Conservation (phyloP, 192 early-diverging fungal species). For the Chytriomyces confervae region DNA sequence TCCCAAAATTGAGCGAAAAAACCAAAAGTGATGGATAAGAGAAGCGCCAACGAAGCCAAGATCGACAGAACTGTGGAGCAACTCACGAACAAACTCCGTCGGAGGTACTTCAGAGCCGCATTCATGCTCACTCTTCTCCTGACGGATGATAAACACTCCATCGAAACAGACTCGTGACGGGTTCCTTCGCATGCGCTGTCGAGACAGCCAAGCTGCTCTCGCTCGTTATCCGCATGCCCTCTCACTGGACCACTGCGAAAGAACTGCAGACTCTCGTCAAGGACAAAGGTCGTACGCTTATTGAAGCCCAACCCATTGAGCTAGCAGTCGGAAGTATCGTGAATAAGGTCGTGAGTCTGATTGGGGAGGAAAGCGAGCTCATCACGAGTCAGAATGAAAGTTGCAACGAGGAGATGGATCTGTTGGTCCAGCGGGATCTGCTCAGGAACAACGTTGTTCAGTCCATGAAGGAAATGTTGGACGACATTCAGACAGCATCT, state of each 20-base stretch:
- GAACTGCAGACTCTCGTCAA: constrained; percentile 68
- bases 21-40: background rate
- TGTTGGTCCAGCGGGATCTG: background rate
- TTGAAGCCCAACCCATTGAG: constrained; percentile 85
- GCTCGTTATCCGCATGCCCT: constrained; percentile 72
- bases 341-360: constrained; percentile 81
- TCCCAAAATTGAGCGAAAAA: no score
- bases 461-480: constrained; percentile 85
- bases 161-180: constrained; percentile 51
- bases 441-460: constrained; percentile 82
- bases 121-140: background rate
- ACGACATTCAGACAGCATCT: constrained; percentile 80
- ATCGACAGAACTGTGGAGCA: constrained; percentile 33
- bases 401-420: background rate
- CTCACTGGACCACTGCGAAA: constrained; percentile 71
- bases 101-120: constrained; percentile 28
- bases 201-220: constrained; percentile 78
- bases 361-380: constrained; percentile 71
- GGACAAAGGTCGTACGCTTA: constrained; percentile 69
- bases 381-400: constrained; percentile 38
- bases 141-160: background rate
- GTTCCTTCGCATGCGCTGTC: constrained; percentile 51
- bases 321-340: constrained; percentile 86
- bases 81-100: constrained; percentile 37
- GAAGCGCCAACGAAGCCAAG: background rate